Evolutionary conservation across 148 eudicot species (phyloP).

Genomic region (Chenopodium quinoa): DNA sequence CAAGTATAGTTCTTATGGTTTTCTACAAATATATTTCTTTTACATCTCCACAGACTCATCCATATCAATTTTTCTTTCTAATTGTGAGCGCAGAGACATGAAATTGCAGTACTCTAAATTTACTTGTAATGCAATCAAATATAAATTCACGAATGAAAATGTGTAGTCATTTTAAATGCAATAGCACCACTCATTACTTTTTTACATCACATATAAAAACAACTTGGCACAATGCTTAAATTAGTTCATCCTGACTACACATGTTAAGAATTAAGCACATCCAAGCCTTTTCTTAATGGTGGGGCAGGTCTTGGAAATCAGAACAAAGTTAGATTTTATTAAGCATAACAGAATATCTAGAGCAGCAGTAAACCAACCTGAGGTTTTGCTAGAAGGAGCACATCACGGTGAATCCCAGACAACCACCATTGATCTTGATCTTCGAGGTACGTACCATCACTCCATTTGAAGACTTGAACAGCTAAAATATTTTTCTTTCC

Average conservation of each 20-base stretch:
- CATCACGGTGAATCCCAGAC: slow-evolving; percentile 97
- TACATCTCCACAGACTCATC: background rate
- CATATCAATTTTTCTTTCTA: background rate
- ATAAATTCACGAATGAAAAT: too few species aligned
- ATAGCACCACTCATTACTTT: background rate
- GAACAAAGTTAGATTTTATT: background rate
- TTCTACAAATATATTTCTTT: background rate
- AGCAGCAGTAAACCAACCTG: slow-evolving; percentile 49
- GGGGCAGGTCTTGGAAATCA: background rate
- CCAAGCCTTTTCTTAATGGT: background rate
- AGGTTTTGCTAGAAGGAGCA: slow-evolving; percentile 87
- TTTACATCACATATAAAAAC: background rate
- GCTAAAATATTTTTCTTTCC: slow-evolving; percentile 71
- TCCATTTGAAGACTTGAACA: slow-evolving; percentile 90
- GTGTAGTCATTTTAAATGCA: background rate
- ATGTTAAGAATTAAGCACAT: background rate
- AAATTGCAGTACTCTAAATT: background rate
- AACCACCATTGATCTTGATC: slow-evolving; percentile 99
- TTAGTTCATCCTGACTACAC: background rate
- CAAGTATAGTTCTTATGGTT: background rate
- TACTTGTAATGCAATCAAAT: background rate
- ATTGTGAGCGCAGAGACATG: background rate
- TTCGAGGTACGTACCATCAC: slow-evolving; percentile 97
- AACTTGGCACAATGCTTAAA: background rate
- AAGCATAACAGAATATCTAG: background rate